Base-by-base conservation (phyloP, 1,139 yeast species). In the Hansenula sp. region DNA sequence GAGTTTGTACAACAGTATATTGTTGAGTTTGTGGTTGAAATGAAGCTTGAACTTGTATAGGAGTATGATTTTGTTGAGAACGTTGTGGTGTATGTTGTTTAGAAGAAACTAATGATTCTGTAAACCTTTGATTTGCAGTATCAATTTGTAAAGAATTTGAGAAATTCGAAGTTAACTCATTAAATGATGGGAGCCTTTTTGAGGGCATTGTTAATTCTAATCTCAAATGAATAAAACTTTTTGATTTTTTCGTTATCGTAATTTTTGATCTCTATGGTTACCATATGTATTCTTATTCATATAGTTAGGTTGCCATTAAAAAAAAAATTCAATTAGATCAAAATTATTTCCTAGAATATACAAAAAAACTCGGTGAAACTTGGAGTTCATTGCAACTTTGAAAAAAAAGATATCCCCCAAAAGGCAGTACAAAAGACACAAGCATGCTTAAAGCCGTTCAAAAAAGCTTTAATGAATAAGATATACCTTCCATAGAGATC, bases 141-240 rank as follows among this genome's bases (percentile, higher is more conserved):
- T 24, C 25, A 18, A 29, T 22, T 18, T 37, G 36, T 13, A 32
- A 14, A 27, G 17, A 21, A n/a, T 27, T 28, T 3, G 24, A 19
- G 28, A 54, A 51, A 12, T 37, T 42, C 6, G 47, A 38, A 2
- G 58, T 52, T 9, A 54, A 37, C 28, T 50, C 52, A 30, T 36
- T 47, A 36, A 54, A 54, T 6, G 57, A 52, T 6, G 58, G 58
- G 0, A 54, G 49, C 25, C 58, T 53, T 28, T 13, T 29, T 25
- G 36, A 37, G 41, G 48, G 21, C 21, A 16, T 37, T 31, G 41
- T 42, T 44, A 29, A 39, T 40, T 27, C 25, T 12, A 17, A 7
- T 21, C 24, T 21, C 24, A 7, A 7, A 7, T 21, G 9, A 7
- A 21, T 7, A 21, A 6, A 7, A 7, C 24, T 21, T 21, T 7